phyloP scores from a whole-genome alignment of 371 early-diverging fungal genomes.

The Mortierella sp. region DNA sequence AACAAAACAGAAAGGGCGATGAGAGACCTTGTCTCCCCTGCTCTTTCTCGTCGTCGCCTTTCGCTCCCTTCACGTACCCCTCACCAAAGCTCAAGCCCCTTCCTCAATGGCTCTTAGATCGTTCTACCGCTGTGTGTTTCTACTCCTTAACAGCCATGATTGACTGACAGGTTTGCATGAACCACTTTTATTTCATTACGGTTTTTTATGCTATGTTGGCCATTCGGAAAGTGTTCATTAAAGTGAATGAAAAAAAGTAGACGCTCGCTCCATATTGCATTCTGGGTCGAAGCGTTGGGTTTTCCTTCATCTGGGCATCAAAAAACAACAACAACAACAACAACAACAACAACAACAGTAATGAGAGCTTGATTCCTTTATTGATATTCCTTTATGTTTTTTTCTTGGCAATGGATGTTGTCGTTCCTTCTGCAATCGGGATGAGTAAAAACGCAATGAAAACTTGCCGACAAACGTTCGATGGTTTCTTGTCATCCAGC shows the following conservation, averaged over 20 bases:
- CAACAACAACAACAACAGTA: not conserved
- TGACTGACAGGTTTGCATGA: not conserved
- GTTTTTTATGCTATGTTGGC: not conserved
- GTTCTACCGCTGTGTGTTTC: not conserved
- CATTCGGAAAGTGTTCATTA: not conserved
- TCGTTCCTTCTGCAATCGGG: not conserved
- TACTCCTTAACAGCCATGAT: not conserved
- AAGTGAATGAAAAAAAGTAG: not conserved
- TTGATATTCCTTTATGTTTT: not conserved
- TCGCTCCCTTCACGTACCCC: not conserved
- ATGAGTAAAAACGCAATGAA: not conserved
- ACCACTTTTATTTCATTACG: not conserved
- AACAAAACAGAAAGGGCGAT: not conserved
- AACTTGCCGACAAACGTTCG: not conserved
- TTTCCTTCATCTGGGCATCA: not conserved
- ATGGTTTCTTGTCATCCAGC: no score
- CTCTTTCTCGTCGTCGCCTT: not conserved
- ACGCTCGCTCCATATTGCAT: not conserved
- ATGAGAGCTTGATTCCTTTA: not conserved
- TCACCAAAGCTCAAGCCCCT: not conserved
- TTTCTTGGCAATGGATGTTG: not conserved
- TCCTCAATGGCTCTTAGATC: not conserved
- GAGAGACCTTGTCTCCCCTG: not conserved
- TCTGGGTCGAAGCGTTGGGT: not conserved
- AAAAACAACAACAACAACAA: not conserved